These are phyloP conservation scores for Pseudogymnoascus sp. DNA, from an alignment of 2,329 filamentous ascomycete genomes.

Conservation along the genomic window DNA sequence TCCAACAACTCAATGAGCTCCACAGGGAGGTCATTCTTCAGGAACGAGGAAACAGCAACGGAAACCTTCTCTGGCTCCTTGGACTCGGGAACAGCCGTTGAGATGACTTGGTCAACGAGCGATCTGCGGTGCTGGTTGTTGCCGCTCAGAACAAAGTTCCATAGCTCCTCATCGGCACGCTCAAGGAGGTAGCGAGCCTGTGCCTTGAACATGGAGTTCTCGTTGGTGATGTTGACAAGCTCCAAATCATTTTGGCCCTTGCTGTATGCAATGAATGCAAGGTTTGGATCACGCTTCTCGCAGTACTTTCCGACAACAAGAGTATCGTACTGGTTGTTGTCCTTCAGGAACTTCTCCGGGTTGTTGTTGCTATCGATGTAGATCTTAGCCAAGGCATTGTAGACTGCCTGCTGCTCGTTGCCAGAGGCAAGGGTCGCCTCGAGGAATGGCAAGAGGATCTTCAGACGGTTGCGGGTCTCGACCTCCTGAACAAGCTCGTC, in stretches of 20 bases:
- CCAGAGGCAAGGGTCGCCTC: slow-evolving; percentile 83
- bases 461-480: slow-evolving; percentile 90
- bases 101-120: slow-evolving; percentile 91
- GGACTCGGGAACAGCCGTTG: slow-evolving; percentile 88
- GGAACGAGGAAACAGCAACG: slow-evolving; percentile 86
- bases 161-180: slow-evolving; percentile 81
- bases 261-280: slow-evolving; percentile 88
- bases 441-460: slow-evolving; percentile 91
- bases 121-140: slow-evolving; percentile 95
- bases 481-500: slow-evolving; percentile 91
- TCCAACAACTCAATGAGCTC: slow-evolving; percentile 96
- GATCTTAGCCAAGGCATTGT: slow-evolving; percentile 96
- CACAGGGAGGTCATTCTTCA: slow-evolving; percentile 80
- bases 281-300: slow-evolving; percentile 93
- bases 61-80: slow-evolving; percentile 92
- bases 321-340: slow-evolving; percentile 95
- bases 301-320: slow-evolving; percentile 93
- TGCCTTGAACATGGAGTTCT: slow-evolving; percentile 99
- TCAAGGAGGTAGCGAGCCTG: slow-evolving; percentile 93
- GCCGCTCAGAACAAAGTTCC: slow-evolving; percentile 87
- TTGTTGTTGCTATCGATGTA: slow-evolving; percentile 99
- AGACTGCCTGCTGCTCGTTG: slow-evolving; percentile 93
- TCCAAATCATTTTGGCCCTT: slow-evolving; percentile 98
- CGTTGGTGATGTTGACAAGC: slow-evolving; percentile 94
- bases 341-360: slow-evolving; percentile 92